Conservation (phyloP, 116 monocot species). For the Dioscorea cayenensis region DNA sequence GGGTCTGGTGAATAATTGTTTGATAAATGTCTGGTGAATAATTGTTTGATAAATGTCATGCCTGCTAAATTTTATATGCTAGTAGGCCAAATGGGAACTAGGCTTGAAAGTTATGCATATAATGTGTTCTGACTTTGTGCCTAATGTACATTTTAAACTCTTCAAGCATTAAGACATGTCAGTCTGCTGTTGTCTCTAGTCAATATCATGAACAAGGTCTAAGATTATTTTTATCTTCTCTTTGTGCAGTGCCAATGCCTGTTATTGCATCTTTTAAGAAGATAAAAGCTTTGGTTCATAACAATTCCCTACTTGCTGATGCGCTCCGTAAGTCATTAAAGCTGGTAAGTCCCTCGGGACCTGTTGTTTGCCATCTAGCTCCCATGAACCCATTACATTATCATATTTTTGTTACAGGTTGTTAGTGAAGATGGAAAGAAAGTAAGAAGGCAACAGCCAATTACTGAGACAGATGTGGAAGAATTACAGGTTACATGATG, state of each 20-base stretch:
- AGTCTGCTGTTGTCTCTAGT: not conserved
- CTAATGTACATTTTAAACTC: not conserved
- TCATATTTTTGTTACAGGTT: constrained; percentile 27
- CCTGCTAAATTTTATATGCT: too few species aligned
- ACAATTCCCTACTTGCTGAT: constrained; percentile 61
- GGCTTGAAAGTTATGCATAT: too few species aligned
- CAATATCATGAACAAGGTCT: not conserved
- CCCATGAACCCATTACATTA: not conserved
- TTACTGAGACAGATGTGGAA: constrained; percentile 83
- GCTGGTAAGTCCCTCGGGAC: constrained; percentile 51
- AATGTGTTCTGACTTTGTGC: too few species aligned
- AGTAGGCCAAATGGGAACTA: too few species aligned
- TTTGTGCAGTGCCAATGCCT: constrained; percentile 77
- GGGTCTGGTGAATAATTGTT: too few species aligned
- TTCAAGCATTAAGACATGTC: not conserved
- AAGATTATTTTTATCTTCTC: constrained; percentile 2
- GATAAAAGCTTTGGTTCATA: constrained; percentile 81
- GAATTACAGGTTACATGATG: constrained; percentile 64
- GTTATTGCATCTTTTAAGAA: constrained; percentile 93
- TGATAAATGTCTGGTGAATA: too few species aligned
- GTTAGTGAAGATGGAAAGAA: constrained; percentile 97
- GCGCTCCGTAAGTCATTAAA: constrained; percentile 82
- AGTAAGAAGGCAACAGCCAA: constrained; percentile 69
- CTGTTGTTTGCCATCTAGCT: too few species aligned
- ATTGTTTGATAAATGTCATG: too few species aligned